phyloP scores from a whole-genome alignment of 225 moss, liverwort and hornwort species.

The Ulota crispa region DNA sequence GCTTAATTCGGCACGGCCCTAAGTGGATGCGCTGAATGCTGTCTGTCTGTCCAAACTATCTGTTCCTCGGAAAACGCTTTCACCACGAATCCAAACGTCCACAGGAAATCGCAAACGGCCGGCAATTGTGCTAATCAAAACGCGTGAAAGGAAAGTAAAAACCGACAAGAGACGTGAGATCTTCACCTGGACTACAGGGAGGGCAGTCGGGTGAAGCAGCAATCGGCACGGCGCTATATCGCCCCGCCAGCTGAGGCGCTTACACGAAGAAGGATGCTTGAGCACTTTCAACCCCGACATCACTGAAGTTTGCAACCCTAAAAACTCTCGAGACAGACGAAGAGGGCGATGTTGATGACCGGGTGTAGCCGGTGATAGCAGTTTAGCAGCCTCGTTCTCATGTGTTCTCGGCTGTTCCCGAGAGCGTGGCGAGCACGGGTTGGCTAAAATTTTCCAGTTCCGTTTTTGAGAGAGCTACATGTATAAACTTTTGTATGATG shows the following conservation, averaged over 20 bases:
- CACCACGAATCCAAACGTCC: background rate
- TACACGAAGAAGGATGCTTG: background rate
- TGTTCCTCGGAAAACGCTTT: background rate
- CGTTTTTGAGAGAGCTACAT: background rate
- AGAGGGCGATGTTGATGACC: background rate
- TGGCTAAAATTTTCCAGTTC: background rate
- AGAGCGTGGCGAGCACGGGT: background rate
- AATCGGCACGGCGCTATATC: background rate
- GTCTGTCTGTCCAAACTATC: background rate
- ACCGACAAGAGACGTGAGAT: background rate
- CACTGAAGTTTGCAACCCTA: constrained; percentile 31
- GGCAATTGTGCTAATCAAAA: background rate
- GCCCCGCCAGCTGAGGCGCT: background rate
- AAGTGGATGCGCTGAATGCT: background rate
- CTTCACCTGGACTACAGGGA: background rate
- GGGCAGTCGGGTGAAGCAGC: background rate
- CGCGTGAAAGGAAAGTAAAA: background rate
- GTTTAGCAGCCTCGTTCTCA: constrained; percentile 19
- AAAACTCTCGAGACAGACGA: background rate
- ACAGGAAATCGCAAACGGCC: background rate
- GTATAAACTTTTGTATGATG: background rate
- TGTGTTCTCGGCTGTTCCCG: no score
- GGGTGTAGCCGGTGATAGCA: constrained; percentile 17
- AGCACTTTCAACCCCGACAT: background rate
- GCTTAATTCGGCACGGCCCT: background rate